A percentile compares a stretch with the other conserved stretches of the same genome.
These are phyloP conservation scores for Sanguinoderma infundibulare DNA, from an alignment of 1,284 basidiomycete species.

Conservation along the genomic window DNA sequence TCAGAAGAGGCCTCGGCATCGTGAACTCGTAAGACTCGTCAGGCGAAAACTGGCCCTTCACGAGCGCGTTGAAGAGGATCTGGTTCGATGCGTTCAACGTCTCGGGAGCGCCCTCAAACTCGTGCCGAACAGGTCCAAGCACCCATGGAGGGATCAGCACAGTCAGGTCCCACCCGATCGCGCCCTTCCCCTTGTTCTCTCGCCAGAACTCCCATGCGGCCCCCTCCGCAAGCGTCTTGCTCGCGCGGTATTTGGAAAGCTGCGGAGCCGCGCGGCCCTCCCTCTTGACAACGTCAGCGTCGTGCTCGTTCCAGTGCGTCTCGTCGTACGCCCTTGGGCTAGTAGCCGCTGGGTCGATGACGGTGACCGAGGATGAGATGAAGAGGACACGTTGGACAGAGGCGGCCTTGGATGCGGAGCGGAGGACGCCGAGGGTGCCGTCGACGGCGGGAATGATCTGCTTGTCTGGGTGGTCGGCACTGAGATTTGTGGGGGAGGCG, in stretches of 20 bases:
- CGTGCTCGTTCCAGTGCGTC: conserved; percentile 66
- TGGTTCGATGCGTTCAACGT: conserved; percentile 55
- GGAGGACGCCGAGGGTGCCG: conserved; percentile 32
- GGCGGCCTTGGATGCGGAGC: conserved; percentile 27
- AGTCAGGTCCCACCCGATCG: conserved; percentile 55
- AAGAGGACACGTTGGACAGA: conserved; percentile 67
- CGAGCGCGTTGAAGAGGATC: conserved; percentile 37
- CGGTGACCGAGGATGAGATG: conserved; percentile 58
- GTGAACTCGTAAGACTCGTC: too few relatives aligned
- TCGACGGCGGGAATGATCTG: conserved; percentile 36
- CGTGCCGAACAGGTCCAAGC: conserved; percentile 51
- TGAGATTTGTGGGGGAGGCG: conserved; percentile 45
- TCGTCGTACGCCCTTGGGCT: conserved; percentile 40
- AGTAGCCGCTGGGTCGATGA: conserved; percentile 38
- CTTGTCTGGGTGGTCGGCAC: conserved; percentile 40
- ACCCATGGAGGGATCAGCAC: conserved; percentile 61
- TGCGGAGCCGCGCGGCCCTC: conserved; percentile 49
- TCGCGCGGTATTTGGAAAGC: conserved; percentile 53
- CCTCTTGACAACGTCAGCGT: conserved; percentile 50
- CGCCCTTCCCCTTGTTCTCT: conserved; percentile 41
- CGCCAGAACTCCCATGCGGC: conserved; percentile 62
- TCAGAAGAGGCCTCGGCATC: neutral
- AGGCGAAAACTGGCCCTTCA: conserved; percentile 26
- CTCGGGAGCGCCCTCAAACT: conserved; percentile 42
- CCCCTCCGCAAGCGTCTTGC: conserved; percentile 73